Conservation (phyloP, 1,139 yeast species). For the Sporopachydermia cereana region DNA sequence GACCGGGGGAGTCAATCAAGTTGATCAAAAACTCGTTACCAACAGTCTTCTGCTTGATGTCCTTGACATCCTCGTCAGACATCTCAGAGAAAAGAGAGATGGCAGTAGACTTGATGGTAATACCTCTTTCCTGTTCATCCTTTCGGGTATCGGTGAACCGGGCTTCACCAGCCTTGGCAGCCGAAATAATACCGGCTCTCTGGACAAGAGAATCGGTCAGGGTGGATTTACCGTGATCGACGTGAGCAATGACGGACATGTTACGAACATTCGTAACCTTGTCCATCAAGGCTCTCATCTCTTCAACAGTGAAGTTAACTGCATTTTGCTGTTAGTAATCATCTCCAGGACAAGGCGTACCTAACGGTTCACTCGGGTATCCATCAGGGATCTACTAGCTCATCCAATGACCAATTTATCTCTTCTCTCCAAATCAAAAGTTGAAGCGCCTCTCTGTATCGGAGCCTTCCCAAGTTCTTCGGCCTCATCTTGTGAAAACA, state of each 20-base stretch:
- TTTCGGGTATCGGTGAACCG: slow-evolving; percentile 99
- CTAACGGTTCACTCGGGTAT: too few relatives aligned
- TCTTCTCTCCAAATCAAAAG: background rate
- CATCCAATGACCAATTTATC: too few relatives aligned
- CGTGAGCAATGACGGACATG: slow-evolving; percentile 99
- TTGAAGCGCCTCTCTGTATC: too few relatives aligned
- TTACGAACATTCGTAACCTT: slow-evolving; percentile 98
- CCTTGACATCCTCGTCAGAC: slow-evolving; percentile 86
- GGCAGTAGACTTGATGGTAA: slow-evolving; percentile 97
- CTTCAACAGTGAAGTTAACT: slow-evolving; percentile 77
- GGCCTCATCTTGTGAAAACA: too few relatives aligned
- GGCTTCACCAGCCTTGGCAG: slow-evolving; percentile 99
- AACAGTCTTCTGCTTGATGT: slow-evolving; percentile 86
- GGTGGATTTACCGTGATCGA: slow-evolving; percentile 99
- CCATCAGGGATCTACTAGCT: too few relatives aligned
- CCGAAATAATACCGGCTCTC: slow-evolving; percentile 98
- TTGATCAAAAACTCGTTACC: slow-evolving; percentile 95
- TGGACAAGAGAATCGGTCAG: slow-evolving; percentile 98
- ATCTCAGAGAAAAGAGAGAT: slow-evolving; percentile 90
- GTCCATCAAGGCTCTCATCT: slow-evolving; percentile 99
- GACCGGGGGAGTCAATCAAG: slow-evolving; percentile 99
- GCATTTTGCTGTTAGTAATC: slow-evolving; percentile 10
- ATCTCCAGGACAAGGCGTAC: too few relatives aligned
- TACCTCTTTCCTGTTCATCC: slow-evolving; percentile 99
- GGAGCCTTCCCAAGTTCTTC: too few relatives aligned